Percentiles rank a stretch among this genome's conserved stretches.
phyloP scores from a whole-genome alignment of 179 eudicot species.

The Vitellaria paradoxa region DNA sequence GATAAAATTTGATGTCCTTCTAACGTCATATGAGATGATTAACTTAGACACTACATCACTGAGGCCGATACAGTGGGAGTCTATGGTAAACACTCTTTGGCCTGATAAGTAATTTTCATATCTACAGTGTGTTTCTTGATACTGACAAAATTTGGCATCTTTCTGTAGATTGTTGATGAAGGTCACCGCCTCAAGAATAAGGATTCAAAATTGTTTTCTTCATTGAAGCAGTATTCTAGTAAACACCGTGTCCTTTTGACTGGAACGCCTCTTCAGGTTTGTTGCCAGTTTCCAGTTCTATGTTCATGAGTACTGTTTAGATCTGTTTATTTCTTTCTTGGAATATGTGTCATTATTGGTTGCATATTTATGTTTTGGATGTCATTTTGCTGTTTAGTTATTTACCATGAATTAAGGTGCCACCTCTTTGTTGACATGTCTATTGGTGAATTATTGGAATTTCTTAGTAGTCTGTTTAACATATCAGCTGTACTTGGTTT shows the following conservation, averaged over 20 bases:
- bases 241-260: conserved; percentile 90
- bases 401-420: background rate
- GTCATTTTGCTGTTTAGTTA: background rate
- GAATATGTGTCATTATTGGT: background rate
- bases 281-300: conserved; percentile 6
- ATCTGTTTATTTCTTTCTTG: background rate
- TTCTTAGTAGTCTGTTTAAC: background rate
- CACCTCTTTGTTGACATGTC: background rate
- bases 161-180: conserved; percentile 86
- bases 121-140: background rate
- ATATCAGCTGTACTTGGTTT: background rate
- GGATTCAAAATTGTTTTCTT: conserved; percentile 87
- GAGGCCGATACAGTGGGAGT: conserved; percentile 90
- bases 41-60: conserved; percentile 69
- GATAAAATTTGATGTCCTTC: conserved; percentile 90
- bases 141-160: conserved; percentile 11
- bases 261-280: conserved; percentile 99
- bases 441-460: background rate
- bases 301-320: background rate
- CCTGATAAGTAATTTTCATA: conserved; percentile 6
- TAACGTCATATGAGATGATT: conserved; percentile 96
- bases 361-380: background rate
- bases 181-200: conserved; percentile 98
- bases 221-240: conserved; percentile 66
- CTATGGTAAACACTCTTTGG: conserved; percentile 61